Evolutionary conservation across 305 asterid species (phyloP), one percentile per base, ranked within the genome.

Genomic region (Rubia peregrina): DNA sequence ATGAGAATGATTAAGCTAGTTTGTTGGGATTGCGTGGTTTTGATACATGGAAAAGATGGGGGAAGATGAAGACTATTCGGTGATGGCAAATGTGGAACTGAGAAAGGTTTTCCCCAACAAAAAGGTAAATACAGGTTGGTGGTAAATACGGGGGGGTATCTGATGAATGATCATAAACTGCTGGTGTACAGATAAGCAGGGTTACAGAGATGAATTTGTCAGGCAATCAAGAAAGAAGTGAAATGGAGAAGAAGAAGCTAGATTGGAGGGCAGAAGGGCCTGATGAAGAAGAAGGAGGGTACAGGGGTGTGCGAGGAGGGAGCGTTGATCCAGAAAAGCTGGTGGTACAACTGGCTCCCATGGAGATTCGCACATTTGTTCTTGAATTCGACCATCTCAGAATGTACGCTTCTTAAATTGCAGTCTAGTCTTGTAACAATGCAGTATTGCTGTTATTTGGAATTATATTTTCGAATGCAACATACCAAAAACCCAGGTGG

Each of bases 351-450:
- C 87, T 90, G 60, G 90, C 84, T 66, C 95, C 95, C 0, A 84
- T 87, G 91, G 96, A 90, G 88, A 83, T 90, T 30, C 84, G 96
- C 68, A 90, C 96, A 46, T 88, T 90, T 83, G 65, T 73, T 11
- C 53, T 77, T 21, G 30, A 69, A 42, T 69, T 77, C 53, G 77
- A 63, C 11, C n/a, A 44, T 42, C 59, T n/a, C 9, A 30, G 12
- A 63, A 62, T 83, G 59, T 79, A 30, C 67, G 84, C 70, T 63
- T 83, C 53, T 69, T 64, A 66, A 71, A 65, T 56, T 30, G 33
- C 33, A 30, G 33, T 30, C 3, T 30, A 30, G 3, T 30, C 33
- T 30, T 30, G 33, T 30, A 30, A 30, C 33, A 30, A 30, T 30
- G 33, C 3, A 30, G 33, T 30, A 30, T 30, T 30, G 33, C 3